Percentiles rank a stretch among this genome's conserved stretches.
Conservation (phyloP, 495 filamentous ascomycete species). For the Gamarada debralockiae region DNA sequence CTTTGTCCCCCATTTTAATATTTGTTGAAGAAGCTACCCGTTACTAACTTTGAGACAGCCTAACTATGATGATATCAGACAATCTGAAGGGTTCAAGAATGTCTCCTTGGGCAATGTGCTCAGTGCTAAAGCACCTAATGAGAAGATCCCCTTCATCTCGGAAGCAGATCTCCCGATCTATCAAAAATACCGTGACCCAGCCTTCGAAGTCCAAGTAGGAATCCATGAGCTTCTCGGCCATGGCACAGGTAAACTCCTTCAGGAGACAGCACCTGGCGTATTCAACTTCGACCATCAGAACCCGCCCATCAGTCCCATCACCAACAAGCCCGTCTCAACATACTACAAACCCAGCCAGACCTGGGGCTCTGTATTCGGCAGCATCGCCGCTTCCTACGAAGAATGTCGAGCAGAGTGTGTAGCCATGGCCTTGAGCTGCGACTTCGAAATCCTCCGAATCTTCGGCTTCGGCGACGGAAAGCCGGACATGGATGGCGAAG, state of each 20-base stretch:
- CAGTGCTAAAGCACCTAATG: slow-evolving; percentile 82
- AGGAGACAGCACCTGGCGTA: slow-evolving; percentile 74
- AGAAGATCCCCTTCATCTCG: slow-evolving; percentile 83
- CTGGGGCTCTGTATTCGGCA: slow-evolving; percentile 88
- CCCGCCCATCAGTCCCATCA: slow-evolving; percentile 78
- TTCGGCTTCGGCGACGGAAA: slow-evolving; percentile 84
- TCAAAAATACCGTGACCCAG: slow-evolving; percentile 71
- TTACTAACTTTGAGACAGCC: slow-evolving; percentile 35
- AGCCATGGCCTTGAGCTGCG: slow-evolving; percentile 87
- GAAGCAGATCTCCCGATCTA: slow-evolving; percentile 72
- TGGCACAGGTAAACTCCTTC: slow-evolving; percentile 90
- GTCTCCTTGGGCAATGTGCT: slow-evolving; percentile 90
- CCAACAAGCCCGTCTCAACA: slow-evolving; percentile 68
- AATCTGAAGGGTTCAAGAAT: slow-evolving; percentile 96
- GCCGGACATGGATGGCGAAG: slow-evolving; percentile 64
- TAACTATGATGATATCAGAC: slow-evolving; percentile 93
- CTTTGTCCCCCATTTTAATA: too few species aligned
- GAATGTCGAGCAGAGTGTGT: slow-evolving; percentile 74
- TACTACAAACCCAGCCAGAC: slow-evolving; percentile 95
- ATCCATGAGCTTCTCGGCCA: slow-evolving; percentile 95
- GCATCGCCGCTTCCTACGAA: slow-evolving; percentile 82
- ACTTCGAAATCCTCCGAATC: slow-evolving; percentile 82
- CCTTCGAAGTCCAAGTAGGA: slow-evolving; percentile 94
- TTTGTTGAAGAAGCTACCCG: too few species aligned
- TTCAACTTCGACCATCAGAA: slow-evolving; percentile 84